Evolutionary conservation across 2,329 filamentous ascomycete genomes (phyloP), one percentile per base, ranked within the genome.

Genomic region (Fusarium floridanum): DNA sequence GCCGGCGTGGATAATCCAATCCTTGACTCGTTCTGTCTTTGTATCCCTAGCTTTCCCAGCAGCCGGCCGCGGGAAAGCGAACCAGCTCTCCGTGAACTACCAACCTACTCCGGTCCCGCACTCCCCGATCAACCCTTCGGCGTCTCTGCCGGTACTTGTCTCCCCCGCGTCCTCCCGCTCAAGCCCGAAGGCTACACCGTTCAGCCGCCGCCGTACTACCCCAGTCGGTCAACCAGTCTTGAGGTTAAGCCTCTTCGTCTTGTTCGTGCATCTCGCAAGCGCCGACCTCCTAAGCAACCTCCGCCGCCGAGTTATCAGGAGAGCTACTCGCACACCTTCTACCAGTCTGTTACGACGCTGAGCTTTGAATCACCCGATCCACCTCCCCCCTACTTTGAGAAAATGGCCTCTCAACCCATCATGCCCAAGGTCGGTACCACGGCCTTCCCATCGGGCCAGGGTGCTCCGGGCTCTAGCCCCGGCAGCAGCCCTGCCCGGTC

Each of bases 1-100:
- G 70, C 70, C 60, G 72, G 72, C 65, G 64, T 74, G 72, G 72
- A 74, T 74, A 70, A 70, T 62, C 67, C 69, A 73, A 62, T 74
- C 59, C 60, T 62, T 65, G 68, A 68, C 55, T 71, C 72, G 67
- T 68, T 74, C 70, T 73, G 70, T 60, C 60, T 74, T 53, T 74
- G 72, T 48, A 36, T 74, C 48, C 70, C 72, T 29, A 68, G 72
- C 68, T 71, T 73, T 69, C 71, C 71, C 68, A 53, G 56, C 50
- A 69, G 64, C 67, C 70, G 61, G 67, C 60, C 67, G 55, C 62
- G 65, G 70, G 72, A 74, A 71, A 71, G 65, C 70, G 48, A 66
- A 27, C 61, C 57, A 48, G 45, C 53, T 41, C 43, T 36, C 62
- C 70, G 70, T 37, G 57, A 53, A 24, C 72, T 74, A 53, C 72